Evolutionary conservation across 306 rosid genomes (phyloP).

Genomic region (Psophocarpus tetragonolobus): DNA sequence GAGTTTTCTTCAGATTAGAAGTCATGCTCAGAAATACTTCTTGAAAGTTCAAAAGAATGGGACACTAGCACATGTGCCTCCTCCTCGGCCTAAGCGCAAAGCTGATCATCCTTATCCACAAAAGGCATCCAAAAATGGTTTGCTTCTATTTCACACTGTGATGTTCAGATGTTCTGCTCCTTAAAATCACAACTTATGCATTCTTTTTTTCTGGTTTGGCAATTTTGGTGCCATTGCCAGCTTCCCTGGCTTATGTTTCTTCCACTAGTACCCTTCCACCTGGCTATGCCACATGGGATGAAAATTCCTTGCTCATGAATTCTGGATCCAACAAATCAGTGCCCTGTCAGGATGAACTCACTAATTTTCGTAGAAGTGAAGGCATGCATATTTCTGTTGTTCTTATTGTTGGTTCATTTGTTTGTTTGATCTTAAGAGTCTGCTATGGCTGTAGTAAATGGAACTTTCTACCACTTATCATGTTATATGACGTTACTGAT

Average conservation of each 20-base stretch:
- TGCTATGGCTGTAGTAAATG: constrained; percentile 34
- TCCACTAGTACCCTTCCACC: constrained; percentile 46
- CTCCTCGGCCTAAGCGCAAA: constrained; percentile 91
- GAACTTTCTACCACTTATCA: constrained; percentile 50
- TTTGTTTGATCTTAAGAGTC: constrained; percentile 7
- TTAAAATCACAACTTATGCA: background rate
- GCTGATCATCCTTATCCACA: constrained; percentile 92
- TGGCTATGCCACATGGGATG: constrained; percentile 69
- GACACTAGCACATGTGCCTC: constrained; percentile 81
- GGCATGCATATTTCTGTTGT: constrained; percentile 43
- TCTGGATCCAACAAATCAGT: constrained; percentile 41
- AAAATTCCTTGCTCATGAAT: constrained; percentile 47
- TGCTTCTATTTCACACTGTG: constrained; percentile 17
- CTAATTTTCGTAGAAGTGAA: constrained; percentile 53
- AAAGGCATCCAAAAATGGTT: constrained; percentile 79
- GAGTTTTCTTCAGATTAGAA: constrained; percentile 59
- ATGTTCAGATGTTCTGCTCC: background rate
- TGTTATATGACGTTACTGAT: constrained; percentile 49
- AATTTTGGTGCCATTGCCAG: constrained; percentile 71
- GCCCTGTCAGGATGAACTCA: constrained; percentile 53
- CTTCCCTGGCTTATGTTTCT: constrained; percentile 65
- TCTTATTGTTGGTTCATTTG: background rate
- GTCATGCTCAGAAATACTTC: constrained; percentile 87
- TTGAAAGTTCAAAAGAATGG: constrained; percentile 86
- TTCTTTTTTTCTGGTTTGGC: constrained; percentile 36